Evolutionary conservation across 1,284 basidiomycete species (phyloP), one percentile per base, ranked within the genome.

Genomic region (Fereydounia khargensis): DNA sequence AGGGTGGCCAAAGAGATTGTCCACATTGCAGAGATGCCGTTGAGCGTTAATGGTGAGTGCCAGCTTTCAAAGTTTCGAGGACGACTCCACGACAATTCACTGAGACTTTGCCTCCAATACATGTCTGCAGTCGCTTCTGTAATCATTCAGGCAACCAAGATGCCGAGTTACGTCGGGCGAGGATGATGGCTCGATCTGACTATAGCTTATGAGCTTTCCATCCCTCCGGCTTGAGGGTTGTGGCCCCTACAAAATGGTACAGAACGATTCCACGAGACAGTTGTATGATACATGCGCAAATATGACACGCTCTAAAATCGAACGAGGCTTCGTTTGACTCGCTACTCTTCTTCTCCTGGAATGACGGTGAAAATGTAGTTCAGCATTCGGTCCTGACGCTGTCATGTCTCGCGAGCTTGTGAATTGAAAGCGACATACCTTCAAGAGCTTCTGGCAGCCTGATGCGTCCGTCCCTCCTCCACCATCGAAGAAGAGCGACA

Each of bases 121-220:
- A 14, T 18, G 7, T 7, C 32, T 33, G 14, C 41, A 62, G 59
- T 62, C 13, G 46, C 54, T 6, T 52, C 35, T 41, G 55, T 62
- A 25, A 42, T 51, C 10, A 59, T 66, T 32, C 54, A 58, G 41
- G 63, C 63, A 18, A 55, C 59, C 14, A 58, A 55, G 44, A 66
- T 66, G 63, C 63, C 63, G 10, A 63, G 59, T 35, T 47, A 57
- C 27, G 61, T 66, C 18, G 63, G 63, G 20, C 56, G 63, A 35
- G 63, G 63, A 19, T 66, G 34, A 51, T 14, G n/a, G n/a, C n/a
- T n/a, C n/a, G n/a, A n/a, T n/a, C n/a, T n/a, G n/a, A n/a, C n/a
- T n/a, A n/a, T n/a, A n/a, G n/a, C n/a, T n/a, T n/a, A n/a, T n/a
- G n/a, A n/a, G n/a, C n/a, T n/a, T n/a, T n/a, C n/a, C n/a, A n/a